Evolutionary conservation across 164 flowering plant genomes (phyloP).

Genomic region (Stephania japonica): DNA sequence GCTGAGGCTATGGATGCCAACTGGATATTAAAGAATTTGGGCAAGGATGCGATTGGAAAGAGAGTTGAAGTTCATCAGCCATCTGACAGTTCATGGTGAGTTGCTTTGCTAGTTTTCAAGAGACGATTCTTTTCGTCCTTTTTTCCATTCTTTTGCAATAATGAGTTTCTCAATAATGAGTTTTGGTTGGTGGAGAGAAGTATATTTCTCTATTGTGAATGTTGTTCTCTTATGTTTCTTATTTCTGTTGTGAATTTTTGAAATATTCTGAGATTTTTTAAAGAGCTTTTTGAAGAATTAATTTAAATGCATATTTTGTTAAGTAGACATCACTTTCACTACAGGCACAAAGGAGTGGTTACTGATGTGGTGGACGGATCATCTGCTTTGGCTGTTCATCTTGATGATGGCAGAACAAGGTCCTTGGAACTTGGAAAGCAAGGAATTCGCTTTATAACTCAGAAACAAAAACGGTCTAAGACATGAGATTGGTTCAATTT

Average conservation of each 20-base stretch:
- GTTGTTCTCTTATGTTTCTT: not conserved
- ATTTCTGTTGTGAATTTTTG: not conserved
- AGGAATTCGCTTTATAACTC: constrained; percentile 75
- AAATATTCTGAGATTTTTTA: not conserved
- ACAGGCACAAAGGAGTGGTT: constrained; percentile 80
- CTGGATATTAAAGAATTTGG: constrained; percentile 91
- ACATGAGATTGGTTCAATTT: constrained; percentile 17
- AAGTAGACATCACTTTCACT: constrained; percentile 1
- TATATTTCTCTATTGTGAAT: not conserved
- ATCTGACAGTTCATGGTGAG: constrained; percentile 89
- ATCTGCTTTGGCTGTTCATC: constrained; percentile 46
- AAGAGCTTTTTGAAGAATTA: not conserved
- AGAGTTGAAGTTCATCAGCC: constrained; percentile 83
- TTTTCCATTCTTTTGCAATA: not conserved
- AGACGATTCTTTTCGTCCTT: not conserved
- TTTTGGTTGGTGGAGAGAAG: not conserved
- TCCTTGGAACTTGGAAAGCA: constrained; percentile 76
- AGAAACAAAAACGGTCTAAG: constrained; percentile 57
- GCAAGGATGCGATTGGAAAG: constrained; percentile 94
- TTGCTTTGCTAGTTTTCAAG: constrained; percentile 4
- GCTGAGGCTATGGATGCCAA: constrained; percentile 77
- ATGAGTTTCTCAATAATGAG: not conserved
- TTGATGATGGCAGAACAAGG: constrained; percentile 75
- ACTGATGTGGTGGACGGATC: constrained; percentile 50
- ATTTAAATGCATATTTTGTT: not conserved